Conservation (phyloP, 2,329 filamentous ascomycete genomes). For the Penicillium sp. region DNA sequence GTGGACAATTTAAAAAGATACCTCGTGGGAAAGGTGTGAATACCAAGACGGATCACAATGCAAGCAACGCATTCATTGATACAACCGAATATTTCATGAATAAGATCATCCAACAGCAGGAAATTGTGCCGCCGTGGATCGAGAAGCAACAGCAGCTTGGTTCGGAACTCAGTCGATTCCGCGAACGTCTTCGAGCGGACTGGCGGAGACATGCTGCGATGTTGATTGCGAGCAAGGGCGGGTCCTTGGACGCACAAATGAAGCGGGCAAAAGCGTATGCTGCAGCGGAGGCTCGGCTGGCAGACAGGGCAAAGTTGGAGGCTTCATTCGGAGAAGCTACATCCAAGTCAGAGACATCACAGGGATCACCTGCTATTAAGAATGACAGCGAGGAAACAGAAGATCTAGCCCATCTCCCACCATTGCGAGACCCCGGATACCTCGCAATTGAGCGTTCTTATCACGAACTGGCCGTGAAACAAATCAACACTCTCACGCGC, state of each 20-base stretch:
- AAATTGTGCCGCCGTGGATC: constrained; percentile 94
- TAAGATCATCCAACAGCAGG: constrained; percentile 93
- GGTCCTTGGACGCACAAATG: constrained; percentile 65
- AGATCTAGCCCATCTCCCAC: constrained; percentile 40
- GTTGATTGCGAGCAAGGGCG: constrained; percentile 68
- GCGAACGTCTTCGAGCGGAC: constrained; percentile 64
- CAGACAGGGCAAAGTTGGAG: constrained; percentile 20
- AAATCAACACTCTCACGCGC: constrained; percentile 70
- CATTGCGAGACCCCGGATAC: constrained; percentile 74
- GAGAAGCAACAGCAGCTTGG: constrained; percentile 92
- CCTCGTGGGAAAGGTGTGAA: constrained; percentile 65
- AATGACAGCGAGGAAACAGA: constrained; percentile 8
- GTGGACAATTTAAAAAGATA: constrained; percentile 82
- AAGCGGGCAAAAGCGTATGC: constrained; percentile 63
- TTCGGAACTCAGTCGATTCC: constrained; percentile 60
- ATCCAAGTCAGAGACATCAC: not conserved
- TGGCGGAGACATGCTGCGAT: constrained; percentile 77
- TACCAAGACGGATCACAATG: constrained; percentile 64
- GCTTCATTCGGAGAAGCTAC: constrained; percentile 16
- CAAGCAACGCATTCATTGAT: constrained; percentile 81
- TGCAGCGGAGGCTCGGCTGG: constrained; percentile 54
- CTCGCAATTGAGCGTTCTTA: constrained; percentile 64
- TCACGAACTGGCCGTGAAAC: constrained; percentile 63
- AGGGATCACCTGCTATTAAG: not conserved
- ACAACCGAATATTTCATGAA: constrained; percentile 98